These are phyloP conservation scores for Heliosperma pusillum DNA, from an alignment of 148 eudicot species.

Conservation along the genomic window DNA sequence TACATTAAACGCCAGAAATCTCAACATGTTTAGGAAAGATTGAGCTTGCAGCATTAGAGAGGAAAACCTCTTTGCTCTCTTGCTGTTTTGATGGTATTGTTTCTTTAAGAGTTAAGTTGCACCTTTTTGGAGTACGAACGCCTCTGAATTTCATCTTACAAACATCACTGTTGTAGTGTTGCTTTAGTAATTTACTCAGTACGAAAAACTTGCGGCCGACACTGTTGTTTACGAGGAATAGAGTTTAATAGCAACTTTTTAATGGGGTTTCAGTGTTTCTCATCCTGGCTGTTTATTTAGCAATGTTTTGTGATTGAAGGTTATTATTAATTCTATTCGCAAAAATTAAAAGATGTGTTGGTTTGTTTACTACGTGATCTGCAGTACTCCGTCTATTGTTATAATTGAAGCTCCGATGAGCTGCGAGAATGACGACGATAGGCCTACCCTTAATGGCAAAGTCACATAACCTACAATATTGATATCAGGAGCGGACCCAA, in stretches of 20 bases:
- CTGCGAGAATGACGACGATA: no score
- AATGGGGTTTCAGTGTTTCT: background rate
- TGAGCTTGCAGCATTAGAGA: background rate
- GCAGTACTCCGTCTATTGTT: no score
- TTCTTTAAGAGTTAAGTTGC: background rate
- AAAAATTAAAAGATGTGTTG: no score
- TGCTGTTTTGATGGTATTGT: background rate
- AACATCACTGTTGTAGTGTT: background rate
- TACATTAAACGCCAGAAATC: constrained; percentile 71
- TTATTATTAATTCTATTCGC: no score
- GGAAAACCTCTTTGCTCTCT: constrained; percentile 6
- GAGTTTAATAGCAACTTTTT: background rate
- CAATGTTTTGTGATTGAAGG: no score
- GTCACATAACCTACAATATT: no score
- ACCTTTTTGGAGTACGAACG: background rate
- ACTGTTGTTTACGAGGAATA: background rate
- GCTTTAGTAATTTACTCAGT: background rate
- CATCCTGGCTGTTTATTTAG: no score
- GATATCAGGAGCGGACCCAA: no score
- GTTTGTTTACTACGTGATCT: no score
- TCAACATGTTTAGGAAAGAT: constrained; percentile 35
- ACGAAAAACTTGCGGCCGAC: background rate
- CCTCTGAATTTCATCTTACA: background rate
- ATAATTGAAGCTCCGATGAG: no score
- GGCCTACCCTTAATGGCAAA: no score